These are phyloP conservation scores for Cryptococcus depauperatus DNA, from an alignment of 1,284 basidiomycete species.

Conservation along the genomic window DNA sequence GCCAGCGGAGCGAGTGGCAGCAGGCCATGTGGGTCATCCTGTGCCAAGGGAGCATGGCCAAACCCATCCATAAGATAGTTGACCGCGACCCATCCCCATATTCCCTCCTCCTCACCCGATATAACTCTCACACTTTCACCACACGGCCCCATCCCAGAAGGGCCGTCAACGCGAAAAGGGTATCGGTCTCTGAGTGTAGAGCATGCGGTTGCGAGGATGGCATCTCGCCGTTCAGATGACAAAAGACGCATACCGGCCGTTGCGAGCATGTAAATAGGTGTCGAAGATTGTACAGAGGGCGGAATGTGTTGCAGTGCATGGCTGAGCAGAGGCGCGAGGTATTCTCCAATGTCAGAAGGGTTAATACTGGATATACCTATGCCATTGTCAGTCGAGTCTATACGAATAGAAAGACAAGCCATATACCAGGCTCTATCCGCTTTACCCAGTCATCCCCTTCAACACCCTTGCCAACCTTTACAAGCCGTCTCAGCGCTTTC, in stretches of 20 bases:
- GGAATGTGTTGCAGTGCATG: conserved; percentile 81
- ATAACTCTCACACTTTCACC: conserved; percentile 87
- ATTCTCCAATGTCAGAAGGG: conserved; percentile 60
- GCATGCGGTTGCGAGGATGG: conserved; percentile 69
- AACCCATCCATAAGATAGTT: conserved; percentile 99
- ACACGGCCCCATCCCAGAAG: conserved; percentile 64
- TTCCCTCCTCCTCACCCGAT: conserved; percentile 93
- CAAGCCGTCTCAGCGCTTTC: conserved; percentile 51
- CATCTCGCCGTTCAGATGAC: conserved; percentile 58
- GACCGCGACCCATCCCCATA: conserved; percentile 98
- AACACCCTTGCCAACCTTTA: conserved; percentile 86
- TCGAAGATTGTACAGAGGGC: conserved; percentile 68
- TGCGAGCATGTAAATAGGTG: conserved; percentile 87
- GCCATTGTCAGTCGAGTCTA: no score
- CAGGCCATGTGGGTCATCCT: conserved; percentile 14
- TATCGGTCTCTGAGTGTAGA: conserved; percentile 64
- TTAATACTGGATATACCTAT: conserved; percentile 79
- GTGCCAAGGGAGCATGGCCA: conserved; percentile 46
- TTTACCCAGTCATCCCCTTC: conserved; percentile 75
- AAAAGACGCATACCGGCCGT: conserved; percentile 97
- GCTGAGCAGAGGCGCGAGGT: conserved; percentile 72
- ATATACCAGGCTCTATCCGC: conserved; percentile 86
- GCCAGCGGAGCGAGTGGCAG: conserved; percentile 36
- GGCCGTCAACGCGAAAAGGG: conserved; percentile 40
- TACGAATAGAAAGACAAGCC: not conserved